Base-by-base conservation (phyloP, 2,329 filamentous ascomycete species). In the Sarocladiaceae sp. region DNA sequence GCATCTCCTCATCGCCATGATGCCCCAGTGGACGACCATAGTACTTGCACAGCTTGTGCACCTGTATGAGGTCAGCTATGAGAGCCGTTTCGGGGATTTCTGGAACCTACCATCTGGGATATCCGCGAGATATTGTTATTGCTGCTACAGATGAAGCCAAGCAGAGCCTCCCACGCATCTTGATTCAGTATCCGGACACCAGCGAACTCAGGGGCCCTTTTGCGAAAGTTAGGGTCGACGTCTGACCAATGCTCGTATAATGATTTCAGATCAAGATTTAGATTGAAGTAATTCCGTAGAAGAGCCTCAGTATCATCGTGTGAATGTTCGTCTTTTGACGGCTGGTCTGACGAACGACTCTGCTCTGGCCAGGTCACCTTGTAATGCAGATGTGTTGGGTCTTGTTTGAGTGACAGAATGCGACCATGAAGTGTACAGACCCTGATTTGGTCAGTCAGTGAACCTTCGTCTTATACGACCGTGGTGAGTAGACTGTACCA, bases 111-210 rank as follows among this genome's bases (percentile, higher is more conserved):
- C 93, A 98, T 98, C 64, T 94, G 87, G 4, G 87, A 91, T 60
- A 98, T 98, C 31, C 93, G 80, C 2, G 83, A 77, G 48, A 98
- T 98, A 60, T 98, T 96, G 67, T 98, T 98, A 66, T 98, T 98
- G 65, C 89, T 95, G 65, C 90, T 96, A 73, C 93, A 98, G 51
- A 98, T 98, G 64, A 98, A 98, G 46, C 85, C 83, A 19, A 98
- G 72, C 18, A 98, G 72, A 1, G 93, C 82, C 64, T 98, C 93
- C 93, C 94, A 98, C 1, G 91, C 83, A 69, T 96, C 90, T 67
- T 98, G 93, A 55, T 84, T 87, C 34, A 98, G 69, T 52, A 98
- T 96, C 18, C 93, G 82, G 45, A 98, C 85, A 11, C 94, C 93
- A 0, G 84, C 83, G 61, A 98, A 98, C 45, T 83, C 82, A 0